phyloP scores from a whole-genome alignment of 768 basidiomycete species.

The Pleurotus cornucopiae region DNA sequence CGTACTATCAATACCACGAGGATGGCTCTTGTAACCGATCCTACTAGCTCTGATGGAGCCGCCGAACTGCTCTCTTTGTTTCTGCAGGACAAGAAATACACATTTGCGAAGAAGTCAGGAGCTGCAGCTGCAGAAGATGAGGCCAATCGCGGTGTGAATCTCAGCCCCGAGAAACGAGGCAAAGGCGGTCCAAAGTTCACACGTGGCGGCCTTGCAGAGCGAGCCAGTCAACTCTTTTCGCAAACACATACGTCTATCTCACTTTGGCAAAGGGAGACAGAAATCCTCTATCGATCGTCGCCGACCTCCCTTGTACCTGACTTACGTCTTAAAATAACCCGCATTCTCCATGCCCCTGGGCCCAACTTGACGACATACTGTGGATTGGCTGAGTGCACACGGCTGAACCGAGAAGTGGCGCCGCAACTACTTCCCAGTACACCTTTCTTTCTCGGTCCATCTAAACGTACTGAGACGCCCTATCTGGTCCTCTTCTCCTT shows the following conservation, averaged over 20 bases:
- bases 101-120: slow-evolving; percentile 17
- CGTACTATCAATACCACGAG: slow-evolving; percentile 48
- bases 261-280: slow-evolving; percentile 51
- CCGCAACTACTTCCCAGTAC: slow-evolving; percentile 13
- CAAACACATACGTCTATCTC: slow-evolving; percentile 39
- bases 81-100: slow-evolving; percentile 41
- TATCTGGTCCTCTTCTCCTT: slow-evolving; percentile 35
- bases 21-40: slow-evolving; percentile 49
- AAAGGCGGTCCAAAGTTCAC: slow-evolving; percentile 38
- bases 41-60: slow-evolving; percentile 43
- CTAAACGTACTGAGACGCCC: slow-evolving; percentile 12
- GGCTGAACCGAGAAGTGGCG: slow-evolving; percentile 16
- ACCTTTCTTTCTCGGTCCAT: slow-evolving; percentile 15
- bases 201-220: slow-evolving; percentile 53
- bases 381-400: slow-evolving; percentile 40
- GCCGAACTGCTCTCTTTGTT: slow-evolving; percentile 52
- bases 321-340: slow-evolving; percentile 39
- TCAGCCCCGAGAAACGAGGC: slow-evolving; percentile 56
- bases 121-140: slow-evolving; percentile 26
- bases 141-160: slow-evolving; percentile 44
- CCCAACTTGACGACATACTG: slow-evolving; percentile 21
- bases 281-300: slow-evolving; percentile 27
- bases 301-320: slow-evolving; percentile 29
- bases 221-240: slow-evolving; percentile 38
- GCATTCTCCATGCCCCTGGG: slow-evolving; percentile 32